Conservation (phyloP, 2,329 filamentous ascomycete genomes). For the Fusarium veterinarium region DNA sequence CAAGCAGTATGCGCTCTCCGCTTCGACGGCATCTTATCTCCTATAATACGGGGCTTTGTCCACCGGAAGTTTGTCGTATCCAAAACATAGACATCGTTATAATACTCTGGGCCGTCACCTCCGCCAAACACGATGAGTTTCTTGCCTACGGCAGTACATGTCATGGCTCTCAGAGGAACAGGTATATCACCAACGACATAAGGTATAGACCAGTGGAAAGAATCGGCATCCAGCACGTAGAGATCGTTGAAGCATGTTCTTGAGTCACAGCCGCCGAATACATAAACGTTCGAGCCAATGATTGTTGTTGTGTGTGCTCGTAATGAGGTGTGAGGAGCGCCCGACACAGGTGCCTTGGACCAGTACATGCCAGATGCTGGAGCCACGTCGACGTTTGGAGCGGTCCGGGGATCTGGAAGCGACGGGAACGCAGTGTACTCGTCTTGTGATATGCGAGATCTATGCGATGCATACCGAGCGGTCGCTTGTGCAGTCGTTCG, state of each 20-base stretch:
- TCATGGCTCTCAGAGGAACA: constrained; percentile 75
- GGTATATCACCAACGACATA: constrained; percentile 73
- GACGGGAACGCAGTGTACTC: constrained; percentile 65
- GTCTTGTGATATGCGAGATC: constrained; percentile 49
- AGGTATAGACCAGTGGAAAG: constrained; percentile 76
- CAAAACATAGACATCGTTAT: constrained; percentile 78
- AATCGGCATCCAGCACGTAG: constrained; percentile 76
- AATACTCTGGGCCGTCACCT: constrained; percentile 76
- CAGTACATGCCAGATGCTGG: constrained; percentile 80
- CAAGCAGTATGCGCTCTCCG: constrained; percentile 77
- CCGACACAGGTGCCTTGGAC: constrained; percentile 73
- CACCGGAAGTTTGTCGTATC: constrained; percentile 77
- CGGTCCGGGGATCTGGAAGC: constrained; percentile 66
- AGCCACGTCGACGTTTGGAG: constrained; percentile 70
- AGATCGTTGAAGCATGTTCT: constrained; percentile 76
- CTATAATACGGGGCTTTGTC: constrained; percentile 70
- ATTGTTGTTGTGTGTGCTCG: constrained; percentile 75
- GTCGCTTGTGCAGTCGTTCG: constrained; percentile 42
- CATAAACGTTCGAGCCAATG: constrained; percentile 73
- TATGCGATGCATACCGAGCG: constrained; percentile 25
- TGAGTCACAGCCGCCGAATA: constrained; percentile 77
- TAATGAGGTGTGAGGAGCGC: constrained; percentile 68
- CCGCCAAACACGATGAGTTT: constrained; percentile 77
- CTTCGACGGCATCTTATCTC: constrained; percentile 69
- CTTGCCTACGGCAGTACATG: constrained; percentile 76